Base-by-base conservation (phyloP, 345 rosid species). In the Euphorbia pulcherrima region DNA sequence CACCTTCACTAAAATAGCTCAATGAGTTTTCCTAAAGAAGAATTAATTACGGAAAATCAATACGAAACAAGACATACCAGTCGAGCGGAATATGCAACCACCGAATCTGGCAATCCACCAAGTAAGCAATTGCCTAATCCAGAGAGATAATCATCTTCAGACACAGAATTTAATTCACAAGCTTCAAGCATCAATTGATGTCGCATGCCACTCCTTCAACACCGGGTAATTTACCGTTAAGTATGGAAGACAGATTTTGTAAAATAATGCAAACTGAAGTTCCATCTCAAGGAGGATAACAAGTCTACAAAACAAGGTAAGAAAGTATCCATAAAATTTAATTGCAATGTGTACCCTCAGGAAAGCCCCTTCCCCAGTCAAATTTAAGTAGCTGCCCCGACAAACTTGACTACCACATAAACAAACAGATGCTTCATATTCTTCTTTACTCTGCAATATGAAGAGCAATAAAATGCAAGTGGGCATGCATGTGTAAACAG, bases 371-470 rank as follows among this genome's bases (percentile, higher is more conserved):
- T 94, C 99, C 39, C 99, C 99, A 8, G 99, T 95, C 80, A 95
- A 83, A 83, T 95, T 95, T 81, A 95, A 85, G 84, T 95, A 95
- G 90, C 97, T 95, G 52, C 99, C 99, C 55, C 99, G 89, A 71
- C 99, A 95, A 58, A 90, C 96, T 86, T 95, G 99, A 82, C 97
- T 95, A 74, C 99, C 99, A 76, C 99, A 95, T 76, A 95, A 79
- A 83, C 99, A 95, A 52, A 95, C 99, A 76, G 99, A 95, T 54
- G 97, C 99, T 80, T 95, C 99, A 67, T 95, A 95, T 78, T 95
- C 99, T 83, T 95, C 99, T 82, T 95, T 95, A 72, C 99, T 92
- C 99, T 95, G 87, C 62, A 70, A 46, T 75, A 76, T 69, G 61
- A 68, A 53, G n/a, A 78, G 58, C 23, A 66, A 68, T 50, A 58